Percentiles rank a stretch among this genome's conserved stretches.
Conservation (phyloP, 2,329 filamentous ascomycete genomes). For the Pseudopithomyces maydicus region DNA sequence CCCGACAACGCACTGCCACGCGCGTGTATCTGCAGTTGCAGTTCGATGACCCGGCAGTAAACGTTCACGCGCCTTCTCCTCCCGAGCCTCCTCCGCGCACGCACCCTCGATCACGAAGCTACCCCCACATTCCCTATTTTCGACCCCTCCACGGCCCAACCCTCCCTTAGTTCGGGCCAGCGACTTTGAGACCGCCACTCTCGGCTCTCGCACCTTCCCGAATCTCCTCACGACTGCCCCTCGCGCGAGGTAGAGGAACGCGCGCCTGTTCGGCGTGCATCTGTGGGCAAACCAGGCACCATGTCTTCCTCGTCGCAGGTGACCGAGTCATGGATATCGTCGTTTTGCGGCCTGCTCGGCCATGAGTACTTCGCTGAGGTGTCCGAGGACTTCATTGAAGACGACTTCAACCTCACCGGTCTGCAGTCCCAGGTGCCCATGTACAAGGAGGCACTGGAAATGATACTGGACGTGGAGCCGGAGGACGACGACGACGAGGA, state of each 20-base stretch:
- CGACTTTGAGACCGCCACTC: constrained; percentile 19
- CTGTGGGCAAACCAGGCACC: constrained; percentile 14
- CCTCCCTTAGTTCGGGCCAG: constrained; percentile 20
- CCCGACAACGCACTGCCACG: constrained; percentile 1
- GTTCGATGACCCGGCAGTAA: constrained; percentile 9
- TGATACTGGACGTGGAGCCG: constrained; percentile 98
- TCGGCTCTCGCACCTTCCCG: not conserved
- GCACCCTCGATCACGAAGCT: constrained; percentile 1
- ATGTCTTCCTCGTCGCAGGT: constrained; percentile 65
- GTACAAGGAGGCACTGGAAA: constrained; percentile 99
- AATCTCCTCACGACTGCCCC: not conserved
- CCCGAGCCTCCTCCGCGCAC: not conserved
- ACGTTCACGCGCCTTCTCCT: not conserved
- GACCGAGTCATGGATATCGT: constrained; percentile 94
- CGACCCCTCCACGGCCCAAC: constrained; percentile 28
- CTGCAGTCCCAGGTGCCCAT: constrained; percentile 94
- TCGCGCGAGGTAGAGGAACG: not conserved
- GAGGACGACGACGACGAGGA: constrained; percentile 91
- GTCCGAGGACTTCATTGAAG: constrained; percentile 98
- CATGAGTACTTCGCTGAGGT: constrained; percentile 99
- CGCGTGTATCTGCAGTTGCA: constrained; percentile 5
- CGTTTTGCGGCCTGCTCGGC: constrained; percentile 91
- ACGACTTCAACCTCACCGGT: constrained; percentile 98
- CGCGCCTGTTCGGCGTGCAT: constrained; percentile 3
- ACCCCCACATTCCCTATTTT: constrained; percentile 37